A percentile compares a stretch with the other conserved stretches of the same genome.
These are phyloP conservation scores for Solanum pimpinellifolium DNA, from an alignment of 257 asterid species.

Conservation along the genomic window DNA sequence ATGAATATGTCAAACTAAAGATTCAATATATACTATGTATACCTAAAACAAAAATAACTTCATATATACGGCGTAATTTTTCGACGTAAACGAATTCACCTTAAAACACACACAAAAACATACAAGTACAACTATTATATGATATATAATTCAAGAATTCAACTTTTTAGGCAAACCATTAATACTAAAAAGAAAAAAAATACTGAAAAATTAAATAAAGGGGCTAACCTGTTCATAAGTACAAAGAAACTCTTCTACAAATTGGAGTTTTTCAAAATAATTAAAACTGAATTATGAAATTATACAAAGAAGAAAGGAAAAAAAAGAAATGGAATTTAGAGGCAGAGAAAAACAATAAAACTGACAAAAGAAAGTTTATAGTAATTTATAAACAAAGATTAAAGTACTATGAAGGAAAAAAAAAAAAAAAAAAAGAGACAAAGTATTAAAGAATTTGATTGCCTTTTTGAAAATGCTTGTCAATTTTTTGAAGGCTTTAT, in stretches of 20 bases:
- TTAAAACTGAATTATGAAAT: neutral
- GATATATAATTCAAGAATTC: neutral
- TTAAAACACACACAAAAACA: neutral
- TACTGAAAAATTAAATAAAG: neutral
- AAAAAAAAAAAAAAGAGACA: neutral
- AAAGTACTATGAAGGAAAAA: neutral
- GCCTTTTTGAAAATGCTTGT: neutral
- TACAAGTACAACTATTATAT: neutral
- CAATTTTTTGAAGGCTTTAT: neutral
- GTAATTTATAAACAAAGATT: neutral
- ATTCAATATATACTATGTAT: neutral
- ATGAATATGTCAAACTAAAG: neutral
- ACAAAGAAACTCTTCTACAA: neutral
- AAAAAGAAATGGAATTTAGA: neutral
- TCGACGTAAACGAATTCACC: neutral
- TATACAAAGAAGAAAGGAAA: neutral
- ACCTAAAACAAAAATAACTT: neutral
- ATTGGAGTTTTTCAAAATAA: neutral
- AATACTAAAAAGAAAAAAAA: neutral
- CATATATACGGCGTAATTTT: neutral
- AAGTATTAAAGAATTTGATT: neutral
- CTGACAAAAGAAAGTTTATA: neutral
- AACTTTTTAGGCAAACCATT: neutral
- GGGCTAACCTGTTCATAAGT: neutral
- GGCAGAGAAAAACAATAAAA: neutral